Percentiles rank a stretch among this genome's conserved stretches.
Evolutionary conservation across 75 land plant genomes (phyloP).

Genomic region (Chamaecyparis obtusa): DNA sequence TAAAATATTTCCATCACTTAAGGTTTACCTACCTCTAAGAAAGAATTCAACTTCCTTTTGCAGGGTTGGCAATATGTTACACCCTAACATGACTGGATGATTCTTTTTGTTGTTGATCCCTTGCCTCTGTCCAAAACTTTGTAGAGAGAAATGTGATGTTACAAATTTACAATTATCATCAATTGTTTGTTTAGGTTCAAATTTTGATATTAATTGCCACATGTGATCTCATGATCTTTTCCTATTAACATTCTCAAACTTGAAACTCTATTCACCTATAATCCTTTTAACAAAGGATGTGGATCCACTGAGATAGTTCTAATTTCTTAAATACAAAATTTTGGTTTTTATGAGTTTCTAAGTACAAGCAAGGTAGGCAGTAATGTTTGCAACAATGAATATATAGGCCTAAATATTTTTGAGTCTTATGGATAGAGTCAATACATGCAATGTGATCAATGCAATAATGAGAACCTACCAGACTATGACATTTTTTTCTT

Average conservation of each 20-base stretch:
- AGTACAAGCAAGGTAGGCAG: background rate
- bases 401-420: too few relatives aligned
- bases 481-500: too few relatives aligned
- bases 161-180: background rate
- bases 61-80: too few relatives aligned
- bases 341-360: background rate
- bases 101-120: too few relatives aligned
- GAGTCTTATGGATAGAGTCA: background rate
- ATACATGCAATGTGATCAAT: background rate
- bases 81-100: too few relatives aligned
- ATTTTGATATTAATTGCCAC: background rate
- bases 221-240: background rate
- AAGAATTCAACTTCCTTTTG: too few relatives aligned
- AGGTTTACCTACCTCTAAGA: too few relatives aligned
- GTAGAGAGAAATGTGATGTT: too few relatives aligned
- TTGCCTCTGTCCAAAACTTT: too few relatives aligned
- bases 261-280: background rate
- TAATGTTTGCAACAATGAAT: background rate
- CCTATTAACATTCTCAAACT: background rate
- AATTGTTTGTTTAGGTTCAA: background rate
- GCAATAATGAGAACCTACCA: background rate
- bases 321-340: too few relatives aligned
- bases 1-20: too few relatives aligned
- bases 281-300: background rate
- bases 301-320: background rate